phyloP scores from a whole-genome alignment of 805 yeast genomes.

The Torulaspora indica region DNA sequence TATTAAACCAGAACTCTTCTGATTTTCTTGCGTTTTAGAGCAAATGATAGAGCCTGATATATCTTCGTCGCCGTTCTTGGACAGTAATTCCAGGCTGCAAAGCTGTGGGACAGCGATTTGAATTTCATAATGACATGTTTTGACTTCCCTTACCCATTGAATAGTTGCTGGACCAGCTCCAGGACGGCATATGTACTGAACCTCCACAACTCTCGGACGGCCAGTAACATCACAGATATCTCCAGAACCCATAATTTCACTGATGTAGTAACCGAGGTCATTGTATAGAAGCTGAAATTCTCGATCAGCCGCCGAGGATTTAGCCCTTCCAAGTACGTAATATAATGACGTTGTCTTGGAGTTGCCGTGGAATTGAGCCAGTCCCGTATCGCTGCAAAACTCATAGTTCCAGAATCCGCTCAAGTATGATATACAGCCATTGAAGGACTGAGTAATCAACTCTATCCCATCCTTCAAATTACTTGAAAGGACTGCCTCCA shows the following conservation, averaged over 20 bases:
- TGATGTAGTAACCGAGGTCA: slow-evolving; percentile 36
- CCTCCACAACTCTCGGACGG: slow-evolving; percentile 47
- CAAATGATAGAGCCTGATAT: slow-evolving; percentile 22
- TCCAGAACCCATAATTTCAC: slow-evolving; percentile 44
- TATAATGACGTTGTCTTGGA: slow-evolving; percentile 9
- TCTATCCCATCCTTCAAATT: slow-evolving; percentile 21
- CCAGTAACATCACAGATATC: slow-evolving; percentile 56
- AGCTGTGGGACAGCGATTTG: slow-evolving; percentile 47
- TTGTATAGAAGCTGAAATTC: slow-evolving; percentile 33
- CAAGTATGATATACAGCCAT: slow-evolving; percentile 27
- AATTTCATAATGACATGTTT: slow-evolving; percentile 55
- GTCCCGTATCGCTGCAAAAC: slow-evolving; percentile 45
- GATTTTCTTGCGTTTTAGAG: neutral
- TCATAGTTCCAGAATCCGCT: slow-evolving; percentile 54
- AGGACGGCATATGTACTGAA: slow-evolving; percentile 52
- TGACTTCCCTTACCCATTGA: slow-evolving; percentile 45
- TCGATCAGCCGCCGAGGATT: slow-evolving; percentile 18
- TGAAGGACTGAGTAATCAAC: slow-evolving; percentile 15
- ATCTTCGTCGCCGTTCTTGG: slow-evolving; percentile 24
- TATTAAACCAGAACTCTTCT: slow-evolving; percentile 5
- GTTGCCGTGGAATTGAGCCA: slow-evolving; percentile 45
- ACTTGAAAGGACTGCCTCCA: slow-evolving; percentile 11
- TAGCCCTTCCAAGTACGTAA: slow-evolving; percentile 30
- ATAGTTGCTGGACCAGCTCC: slow-evolving; percentile 27
- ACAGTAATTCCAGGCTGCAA: slow-evolving; percentile 39